These are phyloP conservation scores for Aspergillus sp. DNA, from an alignment of 2,329 filamentous ascomycete species.

Conservation along the genomic window DNA sequence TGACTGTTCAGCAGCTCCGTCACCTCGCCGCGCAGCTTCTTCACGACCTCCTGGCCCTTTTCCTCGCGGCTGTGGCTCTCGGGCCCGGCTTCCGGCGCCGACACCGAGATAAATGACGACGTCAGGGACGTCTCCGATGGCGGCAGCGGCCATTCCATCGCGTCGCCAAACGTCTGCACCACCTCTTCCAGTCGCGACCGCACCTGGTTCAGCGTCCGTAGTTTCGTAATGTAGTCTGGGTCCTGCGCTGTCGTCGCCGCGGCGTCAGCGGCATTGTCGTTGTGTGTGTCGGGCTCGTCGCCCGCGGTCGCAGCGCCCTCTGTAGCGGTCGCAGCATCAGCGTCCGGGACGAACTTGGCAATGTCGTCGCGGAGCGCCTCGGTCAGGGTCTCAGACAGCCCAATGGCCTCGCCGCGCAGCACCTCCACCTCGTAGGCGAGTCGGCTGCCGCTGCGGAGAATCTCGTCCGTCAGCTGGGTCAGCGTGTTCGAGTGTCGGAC, in stretches of 20 bases:
- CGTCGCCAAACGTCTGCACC: constrained; percentile 87
- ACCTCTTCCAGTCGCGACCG: constrained; percentile 82
- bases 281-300: neutral
- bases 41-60: constrained; percentile 79
- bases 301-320: neutral
- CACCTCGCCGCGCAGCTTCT: constrained; percentile 66
- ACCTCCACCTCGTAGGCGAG: constrained; percentile 94
- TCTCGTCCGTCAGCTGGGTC: constrained; percentile 91
- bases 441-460: constrained; percentile 80
- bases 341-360: constrained; percentile 64
- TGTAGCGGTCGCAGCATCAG: constrained; percentile 19
- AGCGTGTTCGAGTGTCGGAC: constrained; percentile 76
- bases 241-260: constrained; percentile 42
- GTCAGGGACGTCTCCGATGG: constrained; percentile 81
- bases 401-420: constrained; percentile 79
- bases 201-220: constrained; percentile 80
- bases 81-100: constrained; percentile 71
- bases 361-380: constrained; percentile 73
- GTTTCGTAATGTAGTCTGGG: constrained; percentile 69
- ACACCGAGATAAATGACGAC: constrained; percentile 86
- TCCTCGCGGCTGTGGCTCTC: constrained; percentile 73
- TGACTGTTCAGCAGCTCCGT: constrained; percentile 60
- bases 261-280: constrained; percentile 4
- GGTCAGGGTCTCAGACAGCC: constrained; percentile 74
- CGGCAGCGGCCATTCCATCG: constrained; percentile 92